These are phyloP conservation scores for Quercus glauca DNA, from an alignment of 306 rosid species.

Conservation along the genomic window DNA sequence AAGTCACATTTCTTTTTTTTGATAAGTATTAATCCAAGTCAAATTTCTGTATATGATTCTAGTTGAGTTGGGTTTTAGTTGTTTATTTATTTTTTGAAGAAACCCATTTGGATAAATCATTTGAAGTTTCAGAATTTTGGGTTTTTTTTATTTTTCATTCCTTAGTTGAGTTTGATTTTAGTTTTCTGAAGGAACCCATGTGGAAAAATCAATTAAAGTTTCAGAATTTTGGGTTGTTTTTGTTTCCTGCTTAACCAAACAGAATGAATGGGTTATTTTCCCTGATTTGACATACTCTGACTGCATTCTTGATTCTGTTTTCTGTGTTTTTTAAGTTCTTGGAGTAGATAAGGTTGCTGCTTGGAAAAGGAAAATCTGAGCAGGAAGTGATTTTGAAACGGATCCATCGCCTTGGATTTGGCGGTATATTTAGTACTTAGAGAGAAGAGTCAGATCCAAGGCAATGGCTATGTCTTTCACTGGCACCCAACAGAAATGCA, in stretches of 20 bases:
- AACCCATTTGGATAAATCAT: not conserved
- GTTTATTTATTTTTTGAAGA: not conserved
- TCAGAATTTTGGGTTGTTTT: not conserved
- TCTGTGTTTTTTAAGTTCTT: not conserved
- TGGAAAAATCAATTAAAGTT: not conserved
- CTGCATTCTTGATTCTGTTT: constrained; percentile 2
- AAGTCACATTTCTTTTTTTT: not conserved
- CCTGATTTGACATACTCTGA: not conserved
- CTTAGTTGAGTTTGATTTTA: not conserved
- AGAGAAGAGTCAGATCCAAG: constrained; percentile 56
- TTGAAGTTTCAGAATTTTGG: no score
- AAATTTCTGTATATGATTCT: not conserved
- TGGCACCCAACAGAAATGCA: constrained; percentile 92
- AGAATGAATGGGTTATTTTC: not conserved
- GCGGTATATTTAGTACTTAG: constrained; percentile 18
- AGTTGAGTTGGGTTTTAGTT: not conserved
- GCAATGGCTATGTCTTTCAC: constrained; percentile 64
- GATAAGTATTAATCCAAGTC: not conserved
- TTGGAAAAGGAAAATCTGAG: constrained; percentile 14
- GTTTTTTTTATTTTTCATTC: no score
- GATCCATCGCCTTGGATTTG: constrained; percentile 31
- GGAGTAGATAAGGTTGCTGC: constrained; percentile 12
- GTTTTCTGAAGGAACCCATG: not conserved
- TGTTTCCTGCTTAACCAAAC: not conserved
- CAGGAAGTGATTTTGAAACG: not conserved